These are phyloP conservation scores for Fusarium sp. DNA, from an alignment of 2,329 filamentous ascomycete species.

Conservation along the genomic window DNA sequence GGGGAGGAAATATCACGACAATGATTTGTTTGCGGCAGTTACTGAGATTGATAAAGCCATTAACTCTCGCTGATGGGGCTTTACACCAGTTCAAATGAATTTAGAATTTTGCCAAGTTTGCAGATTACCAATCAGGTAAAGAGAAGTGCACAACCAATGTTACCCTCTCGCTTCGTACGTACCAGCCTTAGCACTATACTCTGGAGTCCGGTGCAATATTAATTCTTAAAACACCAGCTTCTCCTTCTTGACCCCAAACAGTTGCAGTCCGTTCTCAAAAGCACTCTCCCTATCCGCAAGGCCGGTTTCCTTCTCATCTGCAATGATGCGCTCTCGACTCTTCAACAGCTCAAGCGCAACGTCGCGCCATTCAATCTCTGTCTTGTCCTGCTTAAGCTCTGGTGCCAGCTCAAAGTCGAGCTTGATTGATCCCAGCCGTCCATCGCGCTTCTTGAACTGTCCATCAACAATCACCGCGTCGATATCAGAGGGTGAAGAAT, in stretches of 20 bases:
- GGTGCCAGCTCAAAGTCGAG: not conserved
- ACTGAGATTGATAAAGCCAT: not conserved
- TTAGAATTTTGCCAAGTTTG: not conserved
- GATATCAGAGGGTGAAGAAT: not conserved
- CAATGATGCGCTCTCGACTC: not conserved
- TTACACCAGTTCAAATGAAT: accelerated
- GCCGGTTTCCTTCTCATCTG: not conserved
- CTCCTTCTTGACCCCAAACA: not conserved
- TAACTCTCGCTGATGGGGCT: not conserved
- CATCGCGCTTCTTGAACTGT: conserved; percentile 10
- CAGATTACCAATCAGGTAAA: accelerated
- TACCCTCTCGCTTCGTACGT: not conserved
- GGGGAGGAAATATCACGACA: conserved; percentile 51
- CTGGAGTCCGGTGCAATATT: too few species aligned
- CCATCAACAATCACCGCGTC: conserved; percentile 16
- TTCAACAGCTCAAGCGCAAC: conserved; percentile 1
- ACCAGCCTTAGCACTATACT: not conserved
- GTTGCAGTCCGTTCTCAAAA: not conserved
- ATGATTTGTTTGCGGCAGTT: conserved; percentile 9
- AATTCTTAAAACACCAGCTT: not conserved
- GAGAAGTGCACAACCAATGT: not conserved
- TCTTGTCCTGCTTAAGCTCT: not conserved
- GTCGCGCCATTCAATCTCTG: conserved; percentile 2
- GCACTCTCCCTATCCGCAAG: not conserved
- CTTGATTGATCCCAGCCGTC: not conserved